Conservation (phyloP, 2,329 filamentous ascomycete species). For the Fusarium albosuccineum region DNA sequence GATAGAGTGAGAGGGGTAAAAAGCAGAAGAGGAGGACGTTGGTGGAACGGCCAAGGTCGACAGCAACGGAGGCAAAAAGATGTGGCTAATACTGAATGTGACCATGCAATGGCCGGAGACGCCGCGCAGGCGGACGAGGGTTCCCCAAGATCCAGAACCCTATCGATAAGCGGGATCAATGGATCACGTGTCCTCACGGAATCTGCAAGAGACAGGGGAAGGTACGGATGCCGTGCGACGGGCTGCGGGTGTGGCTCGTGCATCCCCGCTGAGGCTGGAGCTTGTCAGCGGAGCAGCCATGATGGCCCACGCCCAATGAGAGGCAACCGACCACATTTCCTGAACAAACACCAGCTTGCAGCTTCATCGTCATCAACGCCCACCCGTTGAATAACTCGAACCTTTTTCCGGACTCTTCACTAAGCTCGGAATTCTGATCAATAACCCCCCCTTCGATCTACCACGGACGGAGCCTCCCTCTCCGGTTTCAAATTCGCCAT, state of each 20-base stretch:
- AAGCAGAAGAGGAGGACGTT: slow-evolving; percentile 21
- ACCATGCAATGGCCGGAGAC: slow-evolving; percentile 38
- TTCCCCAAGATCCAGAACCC: slow-evolving; percentile 19
- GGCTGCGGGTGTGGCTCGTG: slow-evolving; percentile 20
- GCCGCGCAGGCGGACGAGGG: slow-evolving; percentile 27
- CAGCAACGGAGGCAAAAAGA: slow-evolving; percentile 37
- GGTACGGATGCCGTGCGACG: background rate
- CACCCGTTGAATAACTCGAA: slow-evolving; percentile 20
- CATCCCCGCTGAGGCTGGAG: slow-evolving; percentile 24
- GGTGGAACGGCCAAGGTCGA: slow-evolving; percentile 24
- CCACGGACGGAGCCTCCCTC: background rate
- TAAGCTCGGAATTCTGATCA: background rate
- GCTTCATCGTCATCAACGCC: slow-evolving; percentile 31
- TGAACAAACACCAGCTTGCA: slow-evolving; percentile 46
- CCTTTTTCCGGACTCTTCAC: background rate
- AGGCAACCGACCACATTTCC: slow-evolving; percentile 53
- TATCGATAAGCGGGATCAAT: slow-evolving; percentile 33
- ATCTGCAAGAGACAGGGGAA: background rate
- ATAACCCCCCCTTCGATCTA: background rate
- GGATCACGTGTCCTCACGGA: slow-evolving; percentile 38
- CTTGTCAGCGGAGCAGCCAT: slow-evolving; percentile 32
- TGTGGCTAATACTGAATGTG: slow-evolving; percentile 41
- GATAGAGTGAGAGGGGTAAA: slow-evolving; percentile 2
- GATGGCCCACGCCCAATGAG: slow-evolving; percentile 46
- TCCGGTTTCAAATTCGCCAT: slow-evolving; percentile 63